Evolutionary conservation across 306 rosid species (phyloP), one percentile per base, ranked within the genome.

Genomic region (Mucuna pruriens): DNA sequence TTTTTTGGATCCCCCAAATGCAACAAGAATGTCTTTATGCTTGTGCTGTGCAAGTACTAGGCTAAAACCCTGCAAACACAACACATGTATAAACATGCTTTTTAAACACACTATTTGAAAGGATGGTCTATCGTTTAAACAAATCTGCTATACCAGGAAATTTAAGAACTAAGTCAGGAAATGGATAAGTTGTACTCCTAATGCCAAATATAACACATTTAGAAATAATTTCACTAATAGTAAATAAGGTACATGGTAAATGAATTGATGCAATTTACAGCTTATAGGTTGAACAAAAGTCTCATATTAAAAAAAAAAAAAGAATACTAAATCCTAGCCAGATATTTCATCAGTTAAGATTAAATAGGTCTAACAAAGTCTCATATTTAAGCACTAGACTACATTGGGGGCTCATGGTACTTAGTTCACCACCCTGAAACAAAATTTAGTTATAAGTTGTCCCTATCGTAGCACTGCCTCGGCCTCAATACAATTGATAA

Each of bases 1-100:
- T 84, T 93, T 95, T 85, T 88, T 95, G 77, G 85, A 90, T 88
- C 99, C 98, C 77, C 99, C 98, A 88, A 93, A 95, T 61, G 98
- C 97, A 80, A 95, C 93, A 83, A 95, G 99, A 84, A 91, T 93
- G 86, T 92, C 94, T 57, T 90, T 93, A 72, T 95, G 96, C 83
- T 92, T 93, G 83, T 91, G 98, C 65, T 90, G 97, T 80, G 89
- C 91, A 5, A 66, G 88, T 58, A 86, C 97, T 71, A 95, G 84
- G 85, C 98, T 95, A 87, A 95, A 95, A 81, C 99, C 97, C 99
- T 95, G 88, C 64, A 3, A 80, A 79, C 75, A 61, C 69, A 69
- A 33, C 58, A 61, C 44, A 70, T 66, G 16, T 15, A 70, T 16
- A 62, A 44, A 71, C 74, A 77, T 45, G 80, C 52, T 20, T 76